A percentile compares a stretch with the other conserved stretches of the same genome.
Conservation (phyloP, 495 filamentous ascomycete species). For the Penicillium goetzii region DNA sequence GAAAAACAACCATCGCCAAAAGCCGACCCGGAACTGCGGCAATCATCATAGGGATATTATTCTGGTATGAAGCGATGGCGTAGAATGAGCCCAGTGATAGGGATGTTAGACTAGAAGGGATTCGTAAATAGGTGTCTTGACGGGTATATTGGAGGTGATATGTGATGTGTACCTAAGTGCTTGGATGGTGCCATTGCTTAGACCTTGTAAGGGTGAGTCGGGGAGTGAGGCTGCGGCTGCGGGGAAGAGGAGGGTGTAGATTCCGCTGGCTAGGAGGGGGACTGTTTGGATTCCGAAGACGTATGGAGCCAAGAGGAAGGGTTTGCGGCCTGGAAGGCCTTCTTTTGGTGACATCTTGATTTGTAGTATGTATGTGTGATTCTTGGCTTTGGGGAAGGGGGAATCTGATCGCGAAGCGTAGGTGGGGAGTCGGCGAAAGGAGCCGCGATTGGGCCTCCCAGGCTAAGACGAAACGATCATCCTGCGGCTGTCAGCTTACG, state of each 20-base stretch:
- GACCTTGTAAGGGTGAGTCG: conserved; percentile 20
- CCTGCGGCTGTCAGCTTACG: not conserved
- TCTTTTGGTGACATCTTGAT: not conserved
- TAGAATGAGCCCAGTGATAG: conserved; percentile 29
- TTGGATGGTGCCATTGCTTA: conserved; percentile 28
- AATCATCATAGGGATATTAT: conserved; percentile 33
- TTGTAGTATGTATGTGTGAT: not conserved
- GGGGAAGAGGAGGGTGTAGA: conserved; percentile 27
- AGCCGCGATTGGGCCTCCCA: not conserved
- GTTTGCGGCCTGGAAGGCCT: not conserved
- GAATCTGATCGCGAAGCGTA: too few species aligned
- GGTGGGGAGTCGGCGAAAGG: not conserved
- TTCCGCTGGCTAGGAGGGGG: conserved; percentile 26
- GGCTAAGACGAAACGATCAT: not conserved
- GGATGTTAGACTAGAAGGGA: conserved; percentile 22
- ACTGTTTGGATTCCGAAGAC: conserved; percentile 31
- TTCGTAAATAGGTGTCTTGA: not conserved
- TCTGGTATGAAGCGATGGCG: conserved; percentile 29
- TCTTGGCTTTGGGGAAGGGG: not conserved
- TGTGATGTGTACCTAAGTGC: conserved; percentile 28
- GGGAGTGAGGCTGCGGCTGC: conserved; percentile 16
- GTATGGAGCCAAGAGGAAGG: conserved; percentile 20
- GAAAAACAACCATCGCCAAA: conserved; percentile 27
- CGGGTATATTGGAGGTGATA: too few species aligned
- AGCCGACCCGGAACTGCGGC: conserved; percentile 28